These are phyloP conservation scores for Podaxis sp. DNA, from an alignment of 768 basidiomycete genomes.

Conservation along the genomic window DNA sequence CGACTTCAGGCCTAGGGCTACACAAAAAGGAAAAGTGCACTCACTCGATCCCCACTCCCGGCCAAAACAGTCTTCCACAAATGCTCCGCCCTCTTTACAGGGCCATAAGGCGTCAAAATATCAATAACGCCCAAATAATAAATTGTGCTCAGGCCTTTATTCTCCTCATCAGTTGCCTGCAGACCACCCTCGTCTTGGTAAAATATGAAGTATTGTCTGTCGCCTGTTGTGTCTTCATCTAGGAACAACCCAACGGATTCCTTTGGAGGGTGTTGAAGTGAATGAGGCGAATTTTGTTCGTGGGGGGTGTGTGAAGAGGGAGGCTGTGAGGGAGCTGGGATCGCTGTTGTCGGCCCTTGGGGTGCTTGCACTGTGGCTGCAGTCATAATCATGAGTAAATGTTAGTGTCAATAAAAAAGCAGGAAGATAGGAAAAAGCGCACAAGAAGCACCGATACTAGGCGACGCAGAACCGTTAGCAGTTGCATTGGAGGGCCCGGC, in stretches of 20 bases:
- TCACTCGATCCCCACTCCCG: slow-evolving; percentile 71
- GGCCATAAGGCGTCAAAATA: slow-evolving; percentile 87
- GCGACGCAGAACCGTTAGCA: neutral
- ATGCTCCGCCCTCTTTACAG: slow-evolving; percentile 79
- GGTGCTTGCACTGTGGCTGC: neutral
- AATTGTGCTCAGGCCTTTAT: slow-evolving; percentile 70
- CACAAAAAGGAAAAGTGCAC: slow-evolving; percentile 31
- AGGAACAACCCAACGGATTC: slow-evolving; percentile 38
- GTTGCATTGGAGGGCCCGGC: neutral
- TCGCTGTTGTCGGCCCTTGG: neutral
- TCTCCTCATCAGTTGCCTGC: slow-evolving; percentile 84
- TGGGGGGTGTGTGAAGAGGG: neutral
- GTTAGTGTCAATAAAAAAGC: neutral
- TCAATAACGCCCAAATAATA: slow-evolving; percentile 98
- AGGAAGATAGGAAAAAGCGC: neutral
- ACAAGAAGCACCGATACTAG: neutral
- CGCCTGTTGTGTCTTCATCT: slow-evolving; percentile 58
- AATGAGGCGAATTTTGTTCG: slow-evolving; percentile 16
- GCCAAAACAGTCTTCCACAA: slow-evolving; percentile 81
- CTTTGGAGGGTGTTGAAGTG: slow-evolving; percentile 14
- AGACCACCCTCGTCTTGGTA: slow-evolving; percentile 97
- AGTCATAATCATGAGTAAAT: neutral
- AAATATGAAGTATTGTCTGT: slow-evolving; percentile 80
- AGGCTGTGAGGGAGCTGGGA: neutral
- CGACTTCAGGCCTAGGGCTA: slow-evolving; percentile 11